Conservation (phyloP, 805 yeast species). For the Priceomyces fermenticarens region DNA sequence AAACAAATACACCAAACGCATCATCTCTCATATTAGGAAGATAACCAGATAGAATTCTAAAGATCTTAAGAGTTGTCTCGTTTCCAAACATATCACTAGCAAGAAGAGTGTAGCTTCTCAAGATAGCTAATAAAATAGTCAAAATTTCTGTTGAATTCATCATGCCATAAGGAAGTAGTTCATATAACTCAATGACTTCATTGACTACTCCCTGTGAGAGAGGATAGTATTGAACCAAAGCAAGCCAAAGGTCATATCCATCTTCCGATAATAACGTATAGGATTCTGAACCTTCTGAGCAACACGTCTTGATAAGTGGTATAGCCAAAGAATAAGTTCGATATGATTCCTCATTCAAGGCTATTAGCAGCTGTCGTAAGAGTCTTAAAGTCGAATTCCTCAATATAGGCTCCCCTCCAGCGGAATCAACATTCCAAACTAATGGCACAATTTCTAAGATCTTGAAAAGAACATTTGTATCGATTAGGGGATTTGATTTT, state of each 20-base stretch:
- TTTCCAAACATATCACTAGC: conserved; percentile 39
- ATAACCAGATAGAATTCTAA: conserved; percentile 51
- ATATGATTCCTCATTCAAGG: conserved; percentile 53
- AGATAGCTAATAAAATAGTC: conserved; percentile 58
- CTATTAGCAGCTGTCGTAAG: conserved; percentile 51
- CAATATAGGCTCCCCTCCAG: conserved; percentile 38
- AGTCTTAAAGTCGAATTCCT: conserved; percentile 46
- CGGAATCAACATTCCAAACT: conserved; percentile 66
- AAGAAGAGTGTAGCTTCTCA: conserved; percentile 59
- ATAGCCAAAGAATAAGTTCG: conserved; percentile 52
- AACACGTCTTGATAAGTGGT: conserved; percentile 67
- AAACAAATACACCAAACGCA: conserved; percentile 52
- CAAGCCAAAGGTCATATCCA: conserved; percentile 82
- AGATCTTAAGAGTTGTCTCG: conserved; percentile 37
- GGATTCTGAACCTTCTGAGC: conserved; percentile 38
- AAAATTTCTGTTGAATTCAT: conserved; percentile 71
- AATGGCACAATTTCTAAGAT: conserved; percentile 59
- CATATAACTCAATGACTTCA: conserved; percentile 45
- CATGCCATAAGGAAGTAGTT: conserved; percentile 55
- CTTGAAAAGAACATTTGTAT: conserved; percentile 47
- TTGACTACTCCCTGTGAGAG: conserved; percentile 21
- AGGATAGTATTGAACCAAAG: conserved; percentile 63
- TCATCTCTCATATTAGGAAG: conserved; percentile 68
- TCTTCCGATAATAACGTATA: conserved; percentile 73
- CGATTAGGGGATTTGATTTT: conserved; percentile 62